phyloP scores from a whole-genome alignment of 441 rosid species.

The Raphanus hybrid region DNA sequence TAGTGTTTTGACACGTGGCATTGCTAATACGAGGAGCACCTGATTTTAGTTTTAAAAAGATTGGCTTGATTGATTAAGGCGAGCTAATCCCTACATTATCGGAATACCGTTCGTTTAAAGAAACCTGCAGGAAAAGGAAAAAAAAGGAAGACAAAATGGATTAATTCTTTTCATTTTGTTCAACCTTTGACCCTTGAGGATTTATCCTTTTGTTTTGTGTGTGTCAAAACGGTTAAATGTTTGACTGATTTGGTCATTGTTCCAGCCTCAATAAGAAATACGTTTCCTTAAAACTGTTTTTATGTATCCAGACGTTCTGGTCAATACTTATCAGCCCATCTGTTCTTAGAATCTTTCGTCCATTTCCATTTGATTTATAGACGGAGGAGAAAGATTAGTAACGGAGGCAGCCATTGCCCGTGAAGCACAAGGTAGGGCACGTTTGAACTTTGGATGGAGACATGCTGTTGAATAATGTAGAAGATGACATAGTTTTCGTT shows the following conservation, averaged over 20 bases:
- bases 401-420: constrained; percentile 1
- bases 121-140: constrained; percentile 15
- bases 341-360: not conserved
- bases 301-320: constrained; percentile 10
- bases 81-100: constrained; percentile 34
- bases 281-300: not conserved
- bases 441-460: constrained; percentile 26
- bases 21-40: constrained; percentile 27
- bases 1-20: constrained; percentile 31
- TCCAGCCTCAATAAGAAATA: constrained; percentile 8
- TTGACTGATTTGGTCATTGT: constrained; percentile 25
- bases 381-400: constrained; percentile 13
- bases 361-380: constrained; percentile 1
- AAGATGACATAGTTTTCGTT: constrained; percentile 4
- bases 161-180: constrained; percentile 29
- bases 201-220: constrained; percentile 4
- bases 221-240: not conserved
- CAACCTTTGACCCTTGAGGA: constrained; percentile 16
- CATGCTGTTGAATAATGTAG: not conserved
- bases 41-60: constrained; percentile 27
- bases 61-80: constrained; percentile 20
- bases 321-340: constrained; percentile 12
- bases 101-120: constrained; percentile 37
- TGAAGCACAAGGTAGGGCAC: constrained; percentile 21
- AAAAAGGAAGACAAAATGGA: constrained; percentile 14